A percentile compares a stretch with the other conserved stretches of the same genome.
phyloP scores from a whole-genome alignment of 768 basidiomycete genomes.

The Hypholoma sublateritium region DNA sequence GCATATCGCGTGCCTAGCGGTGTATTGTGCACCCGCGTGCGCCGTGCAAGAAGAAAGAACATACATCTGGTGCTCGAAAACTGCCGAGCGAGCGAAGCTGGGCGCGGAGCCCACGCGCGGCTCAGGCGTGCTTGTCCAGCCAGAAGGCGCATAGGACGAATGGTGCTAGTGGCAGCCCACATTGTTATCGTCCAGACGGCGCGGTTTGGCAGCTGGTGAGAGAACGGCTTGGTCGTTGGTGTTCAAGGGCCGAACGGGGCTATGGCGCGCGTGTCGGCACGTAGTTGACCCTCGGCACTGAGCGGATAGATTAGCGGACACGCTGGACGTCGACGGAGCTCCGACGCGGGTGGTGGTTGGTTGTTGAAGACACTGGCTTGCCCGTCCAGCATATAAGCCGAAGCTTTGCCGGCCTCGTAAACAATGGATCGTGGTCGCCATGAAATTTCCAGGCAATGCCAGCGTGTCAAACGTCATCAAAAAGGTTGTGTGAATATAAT shows the following conservation, averaged over 20 bases:
- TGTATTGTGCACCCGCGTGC: background rate
- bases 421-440: background rate
- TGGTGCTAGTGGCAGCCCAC: slow-evolving; percentile 12
- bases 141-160: slow-evolving; percentile 16
- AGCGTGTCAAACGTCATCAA: background rate
- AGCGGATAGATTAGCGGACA: slow-evolving; percentile 4
- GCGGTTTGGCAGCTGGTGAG: background rate
- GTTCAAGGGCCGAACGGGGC: background rate
- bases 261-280: background rate
- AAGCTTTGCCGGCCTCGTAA: background rate
- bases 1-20: background rate
- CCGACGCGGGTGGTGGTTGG: background rate
- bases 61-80: slow-evolving; percentile 19
- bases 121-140: slow-evolving; percentile 12
- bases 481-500: too few species aligned
- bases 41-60: slow-evolving; percentile 2
- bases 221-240: background rate
- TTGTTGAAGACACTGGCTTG: background rate
- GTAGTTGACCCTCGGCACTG: slow-evolving; percentile 3
- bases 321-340: slow-evolving; percentile 5
- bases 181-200: slow-evolving; percentile 3
- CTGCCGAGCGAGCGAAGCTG: slow-evolving; percentile 9
- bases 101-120: slow-evolving; percentile 11
- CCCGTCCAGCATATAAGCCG: background rate
- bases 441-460: background rate